A percentile compares a stretch with the other conserved stretches of the same genome.
phyloP scores from a whole-genome alignment of 805 yeast genomes.

The Barnettozyma californica region DNA sequence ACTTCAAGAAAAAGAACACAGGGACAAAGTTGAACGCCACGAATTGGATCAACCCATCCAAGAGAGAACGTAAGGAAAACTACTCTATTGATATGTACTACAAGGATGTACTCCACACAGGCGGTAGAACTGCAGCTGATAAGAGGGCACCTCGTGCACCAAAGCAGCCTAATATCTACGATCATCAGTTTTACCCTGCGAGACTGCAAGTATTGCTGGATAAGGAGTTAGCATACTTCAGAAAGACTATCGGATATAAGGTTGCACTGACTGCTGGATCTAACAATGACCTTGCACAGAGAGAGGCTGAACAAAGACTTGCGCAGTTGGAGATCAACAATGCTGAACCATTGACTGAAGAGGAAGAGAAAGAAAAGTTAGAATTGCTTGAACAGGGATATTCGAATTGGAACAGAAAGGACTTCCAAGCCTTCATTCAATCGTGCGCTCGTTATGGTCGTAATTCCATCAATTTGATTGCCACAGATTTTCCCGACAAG shows the following conservation, averaged over 20 bases:
- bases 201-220: constrained; percentile 71
- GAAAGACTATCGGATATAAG: constrained; percentile 58
- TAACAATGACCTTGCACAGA: constrained; percentile 31
- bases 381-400: constrained; percentile 63
- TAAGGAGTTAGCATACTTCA: constrained; percentile 71
- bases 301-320: constrained; percentile 40
- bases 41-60: constrained; percentile 80
- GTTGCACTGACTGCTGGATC: constrained; percentile 61
- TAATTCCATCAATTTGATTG: constrained; percentile 61
- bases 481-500: constrained; percentile 72
- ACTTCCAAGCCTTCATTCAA: constrained; percentile 76
- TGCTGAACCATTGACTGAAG: constrained; percentile 78
- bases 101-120: constrained; percentile 71
- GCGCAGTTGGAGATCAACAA: constrained; percentile 71
- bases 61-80: constrained; percentile 78
- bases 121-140: constrained; percentile 46
- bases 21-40: constrained; percentile 42
- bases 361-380: constrained; percentile 61
- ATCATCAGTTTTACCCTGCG: constrained; percentile 88
- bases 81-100: constrained; percentile 86
- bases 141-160: constrained; percentile 75
- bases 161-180: constrained; percentile 73
- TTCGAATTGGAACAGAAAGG: constrained; percentile 80
- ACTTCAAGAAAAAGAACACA: constrained; percentile 61
- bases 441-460: constrained; percentile 78